A percentile compares a stretch with the other conserved stretches of the same genome.
phyloP scores from a whole-genome alignment of 2,329 filamentous ascomycete genomes.

The Alternaria triticina region DNA sequence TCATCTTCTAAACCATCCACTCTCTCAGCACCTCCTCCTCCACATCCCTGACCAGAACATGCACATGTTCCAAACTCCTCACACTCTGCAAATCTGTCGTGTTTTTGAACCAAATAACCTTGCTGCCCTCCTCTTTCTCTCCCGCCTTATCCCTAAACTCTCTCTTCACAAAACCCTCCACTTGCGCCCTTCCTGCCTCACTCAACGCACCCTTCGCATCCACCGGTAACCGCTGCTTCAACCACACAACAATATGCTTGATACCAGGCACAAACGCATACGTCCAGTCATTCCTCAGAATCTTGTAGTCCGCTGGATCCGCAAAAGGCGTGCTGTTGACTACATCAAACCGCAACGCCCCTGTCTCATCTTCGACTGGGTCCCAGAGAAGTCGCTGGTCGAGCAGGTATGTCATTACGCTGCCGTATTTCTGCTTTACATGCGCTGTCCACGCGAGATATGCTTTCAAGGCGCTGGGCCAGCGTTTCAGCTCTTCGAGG shows the following conservation, averaged over 20 bases:
- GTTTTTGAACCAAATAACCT: conserved; percentile 71
- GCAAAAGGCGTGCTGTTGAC: conserved; percentile 60
- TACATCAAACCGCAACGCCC: conserved; percentile 48
- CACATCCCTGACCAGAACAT: conserved; percentile 77
- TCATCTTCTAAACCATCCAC: conserved; percentile 10
- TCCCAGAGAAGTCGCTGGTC: conserved; percentile 62
- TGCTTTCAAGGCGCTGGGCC: conserved; percentile 63
- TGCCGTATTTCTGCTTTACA: conserved; percentile 62
- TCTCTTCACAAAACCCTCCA: conserved; percentile 41
- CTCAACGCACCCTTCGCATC: conserved; percentile 42
- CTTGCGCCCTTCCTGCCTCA: conserved; percentile 30
- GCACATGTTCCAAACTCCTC: conserved; percentile 70
- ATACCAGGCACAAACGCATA: conserved; percentile 64
- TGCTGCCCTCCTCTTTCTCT: conserved; percentile 50
- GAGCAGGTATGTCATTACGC: conserved; percentile 64
- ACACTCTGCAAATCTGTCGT: conserved; percentile 67
- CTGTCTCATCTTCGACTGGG: conserved; percentile 18
- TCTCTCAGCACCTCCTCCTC: conserved; percentile 56
- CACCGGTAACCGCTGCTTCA: conserved; percentile 44
- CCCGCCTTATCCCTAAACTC: conserved; percentile 55
- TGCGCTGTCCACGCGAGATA: conserved; percentile 66
- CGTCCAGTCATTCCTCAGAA: conserved; percentile 69
- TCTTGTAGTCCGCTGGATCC: conserved; percentile 60
- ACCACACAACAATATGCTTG: conserved; percentile 64
- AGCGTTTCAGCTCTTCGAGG: conserved; percentile 64